Base-by-base conservation (phyloP, 768 basidiomycete species). In the Trametes elegans region DNA sequence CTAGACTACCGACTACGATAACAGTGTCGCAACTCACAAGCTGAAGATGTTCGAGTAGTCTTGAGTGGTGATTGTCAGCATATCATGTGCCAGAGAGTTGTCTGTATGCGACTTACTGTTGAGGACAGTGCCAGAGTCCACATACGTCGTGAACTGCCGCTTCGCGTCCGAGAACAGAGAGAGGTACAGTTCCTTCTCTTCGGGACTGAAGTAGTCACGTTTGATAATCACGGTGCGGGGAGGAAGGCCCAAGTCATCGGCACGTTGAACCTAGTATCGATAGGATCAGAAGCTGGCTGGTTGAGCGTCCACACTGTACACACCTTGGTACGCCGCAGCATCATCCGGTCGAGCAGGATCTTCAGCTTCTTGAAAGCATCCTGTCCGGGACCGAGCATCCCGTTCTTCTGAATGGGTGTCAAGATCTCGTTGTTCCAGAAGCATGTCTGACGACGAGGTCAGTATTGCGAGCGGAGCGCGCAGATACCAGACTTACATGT, bases 341-440 rank as follows among this genome's bases (percentile, higher is more conserved):
- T 98, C 90, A 98, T 91, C 44, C 91, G 75, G 66, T 96, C 92
- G 31, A 99, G 74, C 19, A 99, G 75, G 43, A 93, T 80, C 64
- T 85, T 90, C 57, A 98, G 77, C 71, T 97, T 98, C 74, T 90
- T 93, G 79, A 98, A 98, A 0, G 94, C 96, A 10, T 69, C 68
- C 60, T 78, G 76, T 9, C 96, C 96, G 3, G 88, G 84, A 1
- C 90, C 92, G 5, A 68, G 61, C 81, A 96, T 89, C 24, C 89
- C 96, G 58, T 87, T 76, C 68, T 87, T 93, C 71, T 98, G 94
- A 57, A 99, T 99, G 0, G 97, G 97, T 0, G 93, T 93, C 54
- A 98, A 73, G 58, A 99, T 95, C 71, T 98, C 91, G 59, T 88
- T 91, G 69, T 97, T 96, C 91, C 96, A 98, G 70, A 93, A 93